Conservation (phyloP, 306 rosid species). For the Lablab purpureus region DNA sequence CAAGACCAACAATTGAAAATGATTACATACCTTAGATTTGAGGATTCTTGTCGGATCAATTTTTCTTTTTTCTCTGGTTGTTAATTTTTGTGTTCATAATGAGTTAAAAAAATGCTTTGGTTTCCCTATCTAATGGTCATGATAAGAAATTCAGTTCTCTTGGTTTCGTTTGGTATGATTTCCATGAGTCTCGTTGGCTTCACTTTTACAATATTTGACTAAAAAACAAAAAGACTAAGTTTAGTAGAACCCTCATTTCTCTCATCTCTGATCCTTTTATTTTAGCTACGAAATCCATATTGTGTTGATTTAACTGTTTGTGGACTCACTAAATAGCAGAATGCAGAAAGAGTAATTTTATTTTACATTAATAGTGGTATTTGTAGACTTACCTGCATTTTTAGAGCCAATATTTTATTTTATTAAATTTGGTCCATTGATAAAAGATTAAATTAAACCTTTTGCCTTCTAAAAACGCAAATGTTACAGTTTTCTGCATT, state of each 20-base stretch:
- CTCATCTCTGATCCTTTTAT: neutral
- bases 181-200: constrained; percentile 29
- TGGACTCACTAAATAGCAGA: neutral
- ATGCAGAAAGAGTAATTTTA: too few relatives aligned
- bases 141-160: constrained; percentile 36
- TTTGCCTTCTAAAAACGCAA: too few relatives aligned
- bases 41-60: constrained; percentile 20
- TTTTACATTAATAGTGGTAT: too few relatives aligned
- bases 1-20: constrained; percentile 64
- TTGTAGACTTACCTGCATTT: too few relatives aligned
- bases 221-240: neutral
- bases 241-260: neutral
- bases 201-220: constrained; percentile 3
- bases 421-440: too few relatives aligned
- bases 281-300: neutral
- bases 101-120: constrained; percentile 19
- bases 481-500: too few relatives aligned
- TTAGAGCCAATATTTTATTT: too few relatives aligned
- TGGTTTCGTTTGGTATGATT: constrained; percentile 37
- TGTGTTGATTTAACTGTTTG: constrained; percentile 12
- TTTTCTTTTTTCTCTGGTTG: constrained; percentile 7
- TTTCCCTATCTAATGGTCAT: neutral
- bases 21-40: constrained; percentile 63
- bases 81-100: constrained; percentile 42
- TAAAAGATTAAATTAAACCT: too few relatives aligned